Evolutionary conservation across 805 yeast genomes (phyloP).

Genomic region (Pichia kluyveri): DNA sequence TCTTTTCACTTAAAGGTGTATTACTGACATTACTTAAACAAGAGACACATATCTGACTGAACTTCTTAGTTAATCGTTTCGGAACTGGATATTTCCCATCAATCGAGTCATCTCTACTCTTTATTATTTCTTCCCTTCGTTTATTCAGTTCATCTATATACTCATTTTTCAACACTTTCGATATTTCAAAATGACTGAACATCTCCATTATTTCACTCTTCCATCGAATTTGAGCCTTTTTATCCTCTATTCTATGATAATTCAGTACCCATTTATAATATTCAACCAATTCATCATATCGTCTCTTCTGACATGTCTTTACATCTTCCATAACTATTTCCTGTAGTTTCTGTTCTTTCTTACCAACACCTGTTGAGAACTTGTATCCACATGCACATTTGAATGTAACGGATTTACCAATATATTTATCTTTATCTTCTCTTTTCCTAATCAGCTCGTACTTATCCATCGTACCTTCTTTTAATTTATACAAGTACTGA

Average conservation of each 20-base stretch:
- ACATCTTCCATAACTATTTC: conserved; percentile 19
- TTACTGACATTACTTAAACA: neutral
- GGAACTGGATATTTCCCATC: conserved; percentile 7
- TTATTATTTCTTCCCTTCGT: neutral
- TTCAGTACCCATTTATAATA: conserved; percentile 15
- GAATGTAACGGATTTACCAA: conserved; percentile 30
- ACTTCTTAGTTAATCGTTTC: conserved; percentile 19
- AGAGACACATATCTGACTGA: conserved; percentile 4
- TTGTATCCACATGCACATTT: conserved; percentile 30
- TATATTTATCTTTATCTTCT: conserved; percentile 5
- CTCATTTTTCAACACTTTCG: conserved; percentile 10
- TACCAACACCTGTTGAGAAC: conserved; percentile 30
- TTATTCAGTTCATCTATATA: neutral
- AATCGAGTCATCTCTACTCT: neutral
- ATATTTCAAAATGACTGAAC: conserved; percentile 17
- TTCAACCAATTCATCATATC: conserved; percentile 10
- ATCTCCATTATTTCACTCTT: conserved; percentile 9
- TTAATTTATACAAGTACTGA: conserved; percentile 9
- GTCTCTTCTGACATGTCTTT: conserved; percentile 2
- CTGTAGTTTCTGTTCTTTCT: conserved; percentile 33
- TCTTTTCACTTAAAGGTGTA: neutral
- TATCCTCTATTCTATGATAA: conserved; percentile 8
- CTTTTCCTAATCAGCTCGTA: conserved; percentile 1
- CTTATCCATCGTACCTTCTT: conserved; percentile 1
- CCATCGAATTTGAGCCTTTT: conserved; percentile 3